Evolutionary conservation across 805 yeast genomes (phyloP).

Genomic region (Grigorovia jiainica): DNA sequence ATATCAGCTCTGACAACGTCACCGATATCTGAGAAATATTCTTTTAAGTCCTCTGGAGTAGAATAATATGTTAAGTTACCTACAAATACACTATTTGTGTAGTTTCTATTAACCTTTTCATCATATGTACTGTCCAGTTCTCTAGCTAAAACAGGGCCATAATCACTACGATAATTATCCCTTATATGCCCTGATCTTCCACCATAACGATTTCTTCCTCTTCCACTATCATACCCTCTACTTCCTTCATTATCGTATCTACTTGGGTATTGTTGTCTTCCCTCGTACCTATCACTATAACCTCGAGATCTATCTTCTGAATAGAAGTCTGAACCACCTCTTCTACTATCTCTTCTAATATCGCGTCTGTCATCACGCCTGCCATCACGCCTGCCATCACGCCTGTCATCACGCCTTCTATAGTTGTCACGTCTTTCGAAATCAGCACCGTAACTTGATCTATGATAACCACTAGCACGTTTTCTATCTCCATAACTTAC

Average conservation of each 20-base stretch:
- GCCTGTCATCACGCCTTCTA: not conserved
- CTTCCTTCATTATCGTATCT: conserved; percentile 13
- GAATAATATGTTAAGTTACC: conserved; percentile 65
- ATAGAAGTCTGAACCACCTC: conserved; percentile 12
- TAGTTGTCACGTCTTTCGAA: not conserved
- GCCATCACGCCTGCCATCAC: not conserved
- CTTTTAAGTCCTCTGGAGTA: conserved; percentile 50
- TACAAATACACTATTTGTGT: conserved; percentile 58
- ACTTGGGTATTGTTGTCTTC: conserved; percentile 4
- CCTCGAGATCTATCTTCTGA: not conserved
- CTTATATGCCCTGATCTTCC: conserved; percentile 10
- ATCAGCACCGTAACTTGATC: conserved; percentile 19
- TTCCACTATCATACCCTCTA: conserved; percentile 14
- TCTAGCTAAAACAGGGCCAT: conserved; percentile 17
- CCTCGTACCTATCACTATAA: conserved; percentile 11
- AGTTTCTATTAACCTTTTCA: conserved; percentile 44
- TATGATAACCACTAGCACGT: not conserved
- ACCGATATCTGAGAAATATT: conserved; percentile 50
- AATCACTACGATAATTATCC: conserved; percentile 14
- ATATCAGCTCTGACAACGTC: conserved; percentile 75
- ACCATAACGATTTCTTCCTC: conserved; percentile 7
- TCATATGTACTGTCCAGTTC: conserved; percentile 23
- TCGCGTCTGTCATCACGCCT: conserved; percentile 4
- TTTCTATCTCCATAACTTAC: conserved; percentile 7
- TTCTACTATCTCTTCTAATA: conserved; percentile 20